A percentile compares a stretch with the other conserved stretches of the same genome.
These are phyloP conservation scores for Paramecium sexaurelia DNA, from an alignment of 73 alveolate species.

Conservation along the genomic window DNA sequence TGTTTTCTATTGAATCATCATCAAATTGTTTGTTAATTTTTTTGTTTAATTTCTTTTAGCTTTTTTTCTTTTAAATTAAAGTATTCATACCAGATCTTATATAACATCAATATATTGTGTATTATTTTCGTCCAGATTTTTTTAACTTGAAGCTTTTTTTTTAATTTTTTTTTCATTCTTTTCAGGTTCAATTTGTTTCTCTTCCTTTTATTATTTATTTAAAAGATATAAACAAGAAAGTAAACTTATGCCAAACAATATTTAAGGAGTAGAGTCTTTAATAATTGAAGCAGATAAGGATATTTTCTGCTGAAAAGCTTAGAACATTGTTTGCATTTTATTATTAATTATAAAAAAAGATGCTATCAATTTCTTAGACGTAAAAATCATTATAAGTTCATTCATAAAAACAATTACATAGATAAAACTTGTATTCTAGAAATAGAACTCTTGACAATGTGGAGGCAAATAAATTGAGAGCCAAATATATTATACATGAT, in stretches of 20 bases:
- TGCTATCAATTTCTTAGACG: neutral
- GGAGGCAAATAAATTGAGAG: constrained; percentile 21
- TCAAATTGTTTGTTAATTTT: constrained; percentile 26
- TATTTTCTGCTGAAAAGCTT: neutral
- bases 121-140: neutral
- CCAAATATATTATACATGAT: constrained; percentile 4
- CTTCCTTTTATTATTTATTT: neutral
- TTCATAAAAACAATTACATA: neutral
- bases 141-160: neutral
- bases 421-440: neutral
- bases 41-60: constrained; percentile 11
- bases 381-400: neutral
- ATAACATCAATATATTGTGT: neutral
- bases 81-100: neutral
- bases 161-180: neutral
- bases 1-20: constrained; percentile 14
- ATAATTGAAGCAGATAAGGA: neutral
- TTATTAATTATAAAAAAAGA: neutral
- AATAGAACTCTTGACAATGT: neutral
- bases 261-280: neutral
- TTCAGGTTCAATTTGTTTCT: neutral
- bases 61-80: constrained; percentile 24
- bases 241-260: constrained; percentile 18
- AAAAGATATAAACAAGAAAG: constrained; percentile 23
- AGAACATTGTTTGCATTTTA: neutral